Evolutionary conservation across 768 basidiomycete genomes (phyloP).

Genomic region (Suillus placidus): DNA sequence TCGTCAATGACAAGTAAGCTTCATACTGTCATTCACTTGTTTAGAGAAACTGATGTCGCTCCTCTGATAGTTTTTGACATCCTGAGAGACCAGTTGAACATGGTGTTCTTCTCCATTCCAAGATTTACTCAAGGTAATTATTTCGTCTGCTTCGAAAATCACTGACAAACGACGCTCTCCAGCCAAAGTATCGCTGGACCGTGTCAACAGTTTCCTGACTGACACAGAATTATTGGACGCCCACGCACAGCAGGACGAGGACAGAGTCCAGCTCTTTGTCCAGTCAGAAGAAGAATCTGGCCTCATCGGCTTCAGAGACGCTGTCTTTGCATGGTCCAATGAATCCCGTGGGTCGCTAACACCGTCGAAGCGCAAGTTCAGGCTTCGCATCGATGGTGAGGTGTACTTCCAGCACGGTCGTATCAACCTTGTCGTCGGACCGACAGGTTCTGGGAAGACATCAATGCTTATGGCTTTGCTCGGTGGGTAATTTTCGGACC

Average conservation of each 20-base stretch:
- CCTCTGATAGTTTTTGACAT: conserved; percentile 56
- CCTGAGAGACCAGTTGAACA: conserved; percentile 51
- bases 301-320: conserved; percentile 54
- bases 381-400: conserved; percentile 54
- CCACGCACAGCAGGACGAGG: conserved; percentile 7
- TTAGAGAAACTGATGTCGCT: not conserved
- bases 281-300: conserved; percentile 24
- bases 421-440: conserved; percentile 62
- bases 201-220: conserved; percentile 52
- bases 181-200: conserved; percentile 68
- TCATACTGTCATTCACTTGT: not conserved
- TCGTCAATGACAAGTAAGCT: conserved; percentile 37
- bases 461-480: conserved; percentile 67
- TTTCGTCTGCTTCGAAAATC: conserved; percentile 3
- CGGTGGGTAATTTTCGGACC: conserved; percentile 25
- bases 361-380: conserved; percentile 44
- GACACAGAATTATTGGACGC: conserved; percentile 20
- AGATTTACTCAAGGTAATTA: conserved; percentile 25
- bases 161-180: conserved; percentile 15
- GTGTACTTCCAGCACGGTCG: conserved; percentile 53
- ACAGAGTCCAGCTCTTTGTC: conserved; percentile 5
- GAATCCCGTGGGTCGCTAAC: conserved; percentile 17
- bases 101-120: conserved; percentile 36
- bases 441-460: conserved; percentile 65
- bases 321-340: conserved; percentile 55